Conservation (phyloP, 768 basidiomycete species). For the Leccinum aurantiacum region DNA sequence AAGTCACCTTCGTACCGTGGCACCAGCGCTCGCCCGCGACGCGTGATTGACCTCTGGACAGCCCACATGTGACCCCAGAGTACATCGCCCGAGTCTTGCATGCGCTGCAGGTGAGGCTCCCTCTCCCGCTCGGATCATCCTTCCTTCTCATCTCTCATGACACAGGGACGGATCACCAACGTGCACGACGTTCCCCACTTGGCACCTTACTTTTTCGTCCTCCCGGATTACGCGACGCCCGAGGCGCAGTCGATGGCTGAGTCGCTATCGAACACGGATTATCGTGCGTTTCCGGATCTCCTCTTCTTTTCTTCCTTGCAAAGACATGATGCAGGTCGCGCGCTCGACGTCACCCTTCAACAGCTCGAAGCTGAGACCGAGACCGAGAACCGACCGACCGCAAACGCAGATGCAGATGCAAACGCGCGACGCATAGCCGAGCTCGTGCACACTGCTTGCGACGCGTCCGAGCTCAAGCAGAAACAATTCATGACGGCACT, state of each 20-base stretch:
- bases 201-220: conserved; percentile 77
- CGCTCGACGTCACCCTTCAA: conserved; percentile 7
- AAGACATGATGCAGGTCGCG: conserved; percentile 1
- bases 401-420: neutral
- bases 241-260: conserved; percentile 57
- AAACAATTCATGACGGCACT: conserved; percentile 70
- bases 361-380: conserved; percentile 2
- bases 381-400: neutral
- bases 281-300: conserved; percentile 38
- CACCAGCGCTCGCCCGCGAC: neutral
- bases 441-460: conserved; percentile 46
- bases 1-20: neutral
- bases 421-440: conserved; percentile 14
- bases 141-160: neutral
- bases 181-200: conserved; percentile 67
- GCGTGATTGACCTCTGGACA: conserved; percentile 18
- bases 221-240: conserved; percentile 55
- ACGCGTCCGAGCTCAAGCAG: conserved; percentile 38
- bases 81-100: conserved; percentile 66
- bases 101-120: conserved; percentile 51
- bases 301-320: neutral
- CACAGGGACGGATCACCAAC: conserved; percentile 66
- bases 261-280: conserved; percentile 41
- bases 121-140: neutral
- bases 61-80: conserved; percentile 49